A percentile compares a stretch with the other conserved stretches of the same genome.
Evolutionary conservation across 306 rosid genomes (phyloP).

Genomic region (Malus sieversii): DNA sequence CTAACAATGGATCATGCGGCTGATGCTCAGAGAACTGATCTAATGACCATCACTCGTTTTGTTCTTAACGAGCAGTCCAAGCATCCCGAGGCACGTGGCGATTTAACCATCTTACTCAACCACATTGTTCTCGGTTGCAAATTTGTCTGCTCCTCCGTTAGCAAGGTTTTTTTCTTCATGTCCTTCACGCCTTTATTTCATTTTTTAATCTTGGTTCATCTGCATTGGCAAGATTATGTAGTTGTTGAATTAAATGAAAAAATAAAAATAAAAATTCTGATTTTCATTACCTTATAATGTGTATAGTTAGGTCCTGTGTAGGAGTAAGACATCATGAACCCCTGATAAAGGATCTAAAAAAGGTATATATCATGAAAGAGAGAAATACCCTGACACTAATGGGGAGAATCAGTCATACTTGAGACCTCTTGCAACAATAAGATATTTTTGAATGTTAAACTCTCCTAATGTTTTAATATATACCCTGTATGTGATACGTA

Average conservation of each 20-base stretch:
- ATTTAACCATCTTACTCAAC: slow-evolving; percentile 72
- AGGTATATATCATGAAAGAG: background rate
- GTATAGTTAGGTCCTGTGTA: too few relatives aligned
- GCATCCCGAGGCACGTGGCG: slow-evolving; percentile 68
- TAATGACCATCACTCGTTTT: slow-evolving; percentile 78
- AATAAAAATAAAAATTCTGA: too few relatives aligned
- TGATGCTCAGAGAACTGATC: slow-evolving; percentile 70
- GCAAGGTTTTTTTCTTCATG: slow-evolving; percentile 34
- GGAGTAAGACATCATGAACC: too few relatives aligned
- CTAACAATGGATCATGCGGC: slow-evolving; percentile 63
- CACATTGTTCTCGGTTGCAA: slow-evolving; percentile 90
- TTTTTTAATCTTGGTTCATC: too few relatives aligned
- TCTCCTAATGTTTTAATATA: too few relatives aligned
- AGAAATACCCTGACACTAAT: background rate
- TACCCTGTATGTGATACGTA: background rate
- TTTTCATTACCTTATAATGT: too few relatives aligned
- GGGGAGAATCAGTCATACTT: background rate
- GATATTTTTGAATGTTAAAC: background rate
- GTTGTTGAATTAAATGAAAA: too few relatives aligned
- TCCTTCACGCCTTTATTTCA: too few relatives aligned
- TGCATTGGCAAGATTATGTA: too few relatives aligned
- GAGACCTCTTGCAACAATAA: background rate
- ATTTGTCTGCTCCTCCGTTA: slow-evolving; percentile 74
- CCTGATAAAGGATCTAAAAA: too few relatives aligned
- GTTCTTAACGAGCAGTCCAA: slow-evolving; percentile 78